Conservation (phyloP, 2,329 filamentous ascomycete genomes). For the Talaromyces amestolkiae region DNA sequence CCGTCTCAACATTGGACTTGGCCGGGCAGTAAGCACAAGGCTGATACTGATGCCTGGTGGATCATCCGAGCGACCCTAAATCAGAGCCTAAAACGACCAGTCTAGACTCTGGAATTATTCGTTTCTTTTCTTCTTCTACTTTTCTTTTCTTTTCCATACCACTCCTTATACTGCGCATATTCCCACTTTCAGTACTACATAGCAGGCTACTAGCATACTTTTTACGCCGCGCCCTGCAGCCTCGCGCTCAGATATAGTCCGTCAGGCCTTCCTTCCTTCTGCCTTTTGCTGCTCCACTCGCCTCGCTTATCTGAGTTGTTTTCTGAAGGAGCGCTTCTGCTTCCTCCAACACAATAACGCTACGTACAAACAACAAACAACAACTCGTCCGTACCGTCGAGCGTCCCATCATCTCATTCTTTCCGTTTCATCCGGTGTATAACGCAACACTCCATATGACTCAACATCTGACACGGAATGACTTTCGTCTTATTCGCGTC, state of each 20-base stretch:
- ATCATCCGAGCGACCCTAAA: constrained; percentile 12
- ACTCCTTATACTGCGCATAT: neutral
- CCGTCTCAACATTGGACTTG: neutral
- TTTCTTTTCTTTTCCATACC: neutral
- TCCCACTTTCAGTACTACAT: neutral
- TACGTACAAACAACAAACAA: neutral
- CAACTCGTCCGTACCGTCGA: neutral
- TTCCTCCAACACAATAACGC: neutral
- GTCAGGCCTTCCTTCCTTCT: neutral
- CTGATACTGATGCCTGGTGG: constrained; percentile 2
- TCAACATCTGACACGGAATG: constrained; percentile 7
- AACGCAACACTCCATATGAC: neutral
- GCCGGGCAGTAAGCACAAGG: neutral
- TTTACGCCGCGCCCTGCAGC: neutral
- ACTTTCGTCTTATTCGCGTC: neutral
- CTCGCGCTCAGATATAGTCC: neutral
- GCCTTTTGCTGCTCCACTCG: neutral
- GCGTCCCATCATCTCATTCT: neutral
- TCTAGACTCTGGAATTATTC: constrained; percentile 2
- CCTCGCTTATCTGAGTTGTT: constrained; percentile 4
- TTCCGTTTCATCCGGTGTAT: neutral
- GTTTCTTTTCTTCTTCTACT: neutral
- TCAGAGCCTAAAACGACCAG: neutral
- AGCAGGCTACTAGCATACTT: neutral
- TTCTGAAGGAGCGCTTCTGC: neutral